Evolutionary conservation across 306 rosid species (phyloP), one percentile per base, ranked within the genome.

Genomic region (Cucurbita ficifolia): DNA sequence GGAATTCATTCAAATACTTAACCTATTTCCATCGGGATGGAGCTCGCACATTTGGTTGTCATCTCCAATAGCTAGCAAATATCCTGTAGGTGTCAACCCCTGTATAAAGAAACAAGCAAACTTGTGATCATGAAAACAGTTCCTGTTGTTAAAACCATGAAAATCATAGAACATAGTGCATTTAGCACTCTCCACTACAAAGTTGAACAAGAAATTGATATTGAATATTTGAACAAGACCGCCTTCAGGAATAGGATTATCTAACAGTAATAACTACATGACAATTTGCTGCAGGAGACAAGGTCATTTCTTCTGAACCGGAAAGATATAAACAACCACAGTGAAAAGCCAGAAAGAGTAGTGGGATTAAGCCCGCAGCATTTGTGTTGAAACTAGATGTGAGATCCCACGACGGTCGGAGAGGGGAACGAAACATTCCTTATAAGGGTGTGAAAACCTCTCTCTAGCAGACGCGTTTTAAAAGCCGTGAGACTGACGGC

Each of bases 11-110:
- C 10, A 60, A 72, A 55, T 53, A 64, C 51, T 42, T 68, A 78
- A 89, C 98, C 97, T 89, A 72, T 89, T 95, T 67, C 96, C 97
- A 87, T 92, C 96, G 73, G 96, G 98, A 82, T 92, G 98, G 79
- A 88, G 96, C 87, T 92, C 90, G 57, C 84, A 88, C 90, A 90
- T 85, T 75, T 84, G 96, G 85, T 79, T 81, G 90, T 90, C 96
- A 78, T 90, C 92, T 55, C 90, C 96, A 72, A 92, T 75, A 50
- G 96, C 96, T 56, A 90, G 83, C 80, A 92, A 83, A 76, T 88
- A 88, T 75, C 96, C 96, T 4, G 89, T 82, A 60, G 84, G 77
- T 16, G 89, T 87, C 81, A 87, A 74, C 64, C 92, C 87, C 92
- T 87, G 73, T 75, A 81, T n/a, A 74, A 75, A 29, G 14, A 76